A percentile compares a stretch with the other conserved stretches of the same genome.
Conservation (phyloP, 495 filamentous ascomycete genomes). For the Penicillium nucicola region DNA sequence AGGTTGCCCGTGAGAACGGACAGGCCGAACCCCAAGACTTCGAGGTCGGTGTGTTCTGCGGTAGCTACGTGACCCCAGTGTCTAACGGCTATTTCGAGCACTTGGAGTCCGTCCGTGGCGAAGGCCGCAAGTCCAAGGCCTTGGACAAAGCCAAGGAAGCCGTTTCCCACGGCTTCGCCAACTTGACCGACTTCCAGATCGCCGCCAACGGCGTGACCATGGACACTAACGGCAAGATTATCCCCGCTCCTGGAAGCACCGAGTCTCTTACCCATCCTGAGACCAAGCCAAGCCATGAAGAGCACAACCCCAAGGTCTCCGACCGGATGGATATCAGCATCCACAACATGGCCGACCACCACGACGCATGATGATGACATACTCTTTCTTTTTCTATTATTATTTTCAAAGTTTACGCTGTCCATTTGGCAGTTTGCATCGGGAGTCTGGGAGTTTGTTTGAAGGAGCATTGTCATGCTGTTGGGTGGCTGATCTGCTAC, state of each 20-base stretch:
- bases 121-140: slow-evolving; percentile 69
- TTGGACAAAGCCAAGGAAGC: slow-evolving; percentile 67
- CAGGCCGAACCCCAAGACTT: slow-evolving; percentile 59
- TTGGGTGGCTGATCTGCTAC: slow-evolving; percentile 2
- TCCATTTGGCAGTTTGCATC: slow-evolving; percentile 5
- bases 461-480: slow-evolving; percentile 5
- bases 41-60: slow-evolving; percentile 96
- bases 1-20: slow-evolving; percentile 55
- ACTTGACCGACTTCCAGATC: slow-evolving; percentile 58
- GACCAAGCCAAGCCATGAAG: slow-evolving; percentile 19
- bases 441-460: slow-evolving; percentile 13
- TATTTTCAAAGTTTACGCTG: slow-evolving; percentile 3
- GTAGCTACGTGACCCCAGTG: slow-evolving; percentile 83
- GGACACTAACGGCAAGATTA: slow-evolving; percentile 52
- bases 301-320: slow-evolving; percentile 37
- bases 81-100: slow-evolving; percentile 83
- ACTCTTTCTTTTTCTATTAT: neutral
- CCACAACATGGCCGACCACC: slow-evolving; percentile 56
- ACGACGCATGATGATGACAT: slow-evolving; percentile 18
- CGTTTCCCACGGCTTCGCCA: slow-evolving; percentile 62
- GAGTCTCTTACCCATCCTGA: neutral
- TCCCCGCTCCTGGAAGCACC: slow-evolving; percentile 34
- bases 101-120: slow-evolving; percentile 70
- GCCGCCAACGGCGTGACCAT: slow-evolving; percentile 62
- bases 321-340: slow-evolving; percentile 60